These are phyloP conservation scores for Zymoseptoria ardabiliae DNA, from an alignment of 2,329 filamentous ascomycete genomes.

Conservation along the genomic window DNA sequence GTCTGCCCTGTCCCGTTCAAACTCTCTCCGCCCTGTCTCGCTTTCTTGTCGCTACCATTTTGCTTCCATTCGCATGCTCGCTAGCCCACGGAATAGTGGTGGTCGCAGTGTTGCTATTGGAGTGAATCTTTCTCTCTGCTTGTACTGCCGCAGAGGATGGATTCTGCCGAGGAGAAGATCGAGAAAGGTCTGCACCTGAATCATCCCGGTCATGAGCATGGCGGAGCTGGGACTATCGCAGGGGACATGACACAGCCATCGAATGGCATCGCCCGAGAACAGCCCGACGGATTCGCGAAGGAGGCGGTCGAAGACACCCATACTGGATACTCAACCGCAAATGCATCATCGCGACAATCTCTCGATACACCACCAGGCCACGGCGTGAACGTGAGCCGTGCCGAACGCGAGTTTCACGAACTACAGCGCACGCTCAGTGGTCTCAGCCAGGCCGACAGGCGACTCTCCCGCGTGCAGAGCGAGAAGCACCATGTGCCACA, in stretches of 20 bases:
- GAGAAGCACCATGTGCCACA: slow-evolving; percentile 33
- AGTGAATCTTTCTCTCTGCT: neutral
- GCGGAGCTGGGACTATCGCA: slow-evolving; percentile 9
- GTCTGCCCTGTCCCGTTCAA: neutral
- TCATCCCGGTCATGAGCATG: slow-evolving; percentile 20
- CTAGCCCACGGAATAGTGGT: neutral
- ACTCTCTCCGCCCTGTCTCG: neutral
- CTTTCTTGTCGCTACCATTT: neutral
- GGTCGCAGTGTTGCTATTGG: neutral
- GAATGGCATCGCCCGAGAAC: slow-evolving; percentile 1
- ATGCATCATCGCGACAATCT: slow-evolving; percentile 4
- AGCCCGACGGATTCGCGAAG: slow-evolving; percentile 7
- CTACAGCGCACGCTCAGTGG: slow-evolving; percentile 46
- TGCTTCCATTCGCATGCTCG: neutral
- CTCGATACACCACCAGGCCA: neutral
- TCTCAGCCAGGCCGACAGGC: slow-evolving; percentile 32
- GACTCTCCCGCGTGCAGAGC: slow-evolving; percentile 39
- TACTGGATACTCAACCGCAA: slow-evolving; percentile 6
- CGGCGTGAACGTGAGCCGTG: slow-evolving; percentile 59
- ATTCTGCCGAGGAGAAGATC: slow-evolving; percentile 15
- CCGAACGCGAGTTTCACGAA: slow-evolving; percentile 63
- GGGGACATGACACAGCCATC: slow-evolving; percentile 9
- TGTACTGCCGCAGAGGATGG: slow-evolving; percentile 8
- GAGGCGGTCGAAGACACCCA: slow-evolving; percentile 11
- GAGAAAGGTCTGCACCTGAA: slow-evolving; percentile 22